Evolutionary conservation across 768 basidiomycete species (phyloP), one percentile per base, ranked within the genome.

Genomic region (Boletus rufocinnamomeus): DNA sequence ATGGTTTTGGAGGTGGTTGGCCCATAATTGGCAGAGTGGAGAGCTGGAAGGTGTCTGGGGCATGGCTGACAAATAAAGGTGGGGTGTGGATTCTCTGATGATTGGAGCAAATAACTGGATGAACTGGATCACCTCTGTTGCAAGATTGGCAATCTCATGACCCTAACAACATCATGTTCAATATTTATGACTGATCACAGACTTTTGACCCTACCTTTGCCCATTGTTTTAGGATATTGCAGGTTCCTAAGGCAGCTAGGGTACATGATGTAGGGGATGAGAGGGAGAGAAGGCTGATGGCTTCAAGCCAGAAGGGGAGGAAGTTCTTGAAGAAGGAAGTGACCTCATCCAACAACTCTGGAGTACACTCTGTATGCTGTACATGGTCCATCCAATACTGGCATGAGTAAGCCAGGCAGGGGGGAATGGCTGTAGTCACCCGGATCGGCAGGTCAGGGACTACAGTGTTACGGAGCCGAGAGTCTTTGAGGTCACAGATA

Each of bases 241-340:
- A 66, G 21, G 57, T 32, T n/a, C 32, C 17, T 5, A 62, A 50
- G 44, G 66, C 66, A 55, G 51, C 47, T 4, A 56, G 47, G 4
- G 53, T 54, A 19, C 27, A 52, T 35, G 51, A 58, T 6, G 35
- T n/a, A 47, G 62, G 52, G 23, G 59, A 41, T 25, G 13, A 35
- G 23, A 51, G 19, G 32, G 58, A 61, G 30, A 62, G 57, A 13
- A 69, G 59, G 23, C 68, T 62, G n/a, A 79, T 62, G 7, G 69
- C 72, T 50, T 79, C 79, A 11, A 79, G 53, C 77, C 77, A 79
- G 52, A 68, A 76, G 6, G 79, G 63, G 5, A 78, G 62, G 16
- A 62, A 61, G 1, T 54, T 32, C 43, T 68, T 49, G 25, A 69
- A 56, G 52, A 76, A 70, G 4, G 52, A 38, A 6, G 56, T 62